These are phyloP conservation scores for Cicer bijugum DNA, from an alignment of 306 rosid species.

Conservation along the genomic window DNA sequence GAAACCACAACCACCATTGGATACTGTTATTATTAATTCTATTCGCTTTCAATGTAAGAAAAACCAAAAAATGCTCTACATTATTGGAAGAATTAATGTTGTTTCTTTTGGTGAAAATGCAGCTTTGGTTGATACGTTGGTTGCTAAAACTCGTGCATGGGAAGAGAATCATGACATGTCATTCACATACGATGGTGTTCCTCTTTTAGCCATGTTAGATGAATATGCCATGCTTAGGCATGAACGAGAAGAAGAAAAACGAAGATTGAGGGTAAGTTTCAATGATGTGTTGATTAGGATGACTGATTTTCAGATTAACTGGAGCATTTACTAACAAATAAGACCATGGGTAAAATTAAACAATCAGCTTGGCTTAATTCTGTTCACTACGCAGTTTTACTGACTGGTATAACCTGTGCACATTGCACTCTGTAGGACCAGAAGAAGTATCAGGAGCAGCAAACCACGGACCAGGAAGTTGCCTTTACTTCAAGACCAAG, in stretches of 20 bases:
- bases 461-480: conserved; percentile 78
- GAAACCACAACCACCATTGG: conserved; percentile 19
- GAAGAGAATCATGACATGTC: conserved; percentile 87
- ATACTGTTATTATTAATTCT: conserved; percentile 24
- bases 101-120: conserved; percentile 50
- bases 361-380: background rate
- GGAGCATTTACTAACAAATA: conserved; percentile 18
- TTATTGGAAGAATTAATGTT: conserved; percentile 1
- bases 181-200: conserved; percentile 91
- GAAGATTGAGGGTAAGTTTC: conserved; percentile 81
- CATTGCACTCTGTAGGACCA: conserved; percentile 72
- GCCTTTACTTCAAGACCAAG: conserved; percentile 76
- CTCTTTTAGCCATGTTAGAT: conserved; percentile 97
- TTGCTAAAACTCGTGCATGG: conserved; percentile 94
- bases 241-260: conserved; percentile 95
- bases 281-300: conserved; percentile 15
- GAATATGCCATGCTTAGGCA: conserved; percentile 99
- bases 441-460: conserved; percentile 82
- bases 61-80: conserved; percentile 9
- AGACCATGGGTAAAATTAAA: conserved; percentile 7
- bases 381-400: conserved; percentile 6
- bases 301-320: conserved; percentile 13
- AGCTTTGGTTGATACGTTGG: conserved; percentile 93
- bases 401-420: conserved; percentile 6
- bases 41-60: conserved; percentile 5